Evolutionary conservation across 179 eudicot species (phyloP).

Genomic region (Spergularia azorica): DNA sequence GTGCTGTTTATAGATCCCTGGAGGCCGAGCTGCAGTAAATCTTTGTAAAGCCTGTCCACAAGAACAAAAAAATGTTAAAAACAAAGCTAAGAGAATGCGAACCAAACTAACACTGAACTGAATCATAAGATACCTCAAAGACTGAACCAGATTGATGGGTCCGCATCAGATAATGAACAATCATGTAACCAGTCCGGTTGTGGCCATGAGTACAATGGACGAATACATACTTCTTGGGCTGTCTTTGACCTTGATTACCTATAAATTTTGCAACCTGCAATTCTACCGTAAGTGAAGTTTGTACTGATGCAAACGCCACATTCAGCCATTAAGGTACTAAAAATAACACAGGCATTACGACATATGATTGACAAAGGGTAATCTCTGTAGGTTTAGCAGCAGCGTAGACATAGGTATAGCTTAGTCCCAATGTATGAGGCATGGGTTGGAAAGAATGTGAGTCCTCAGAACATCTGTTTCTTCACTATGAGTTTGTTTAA

Average conservation of each 20-base stretch:
- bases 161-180: constrained; percentile 89
- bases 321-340: too few relatives aligned
- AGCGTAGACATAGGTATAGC: too few relatives aligned
- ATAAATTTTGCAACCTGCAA: constrained; percentile 72
- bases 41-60: constrained; percentile 66
- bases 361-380: too few relatives aligned
- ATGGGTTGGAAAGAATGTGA: too few relatives aligned
- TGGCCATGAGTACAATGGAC: constrained; percentile 99
- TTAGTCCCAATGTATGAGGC: too few relatives aligned
- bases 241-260: constrained; percentile 47
- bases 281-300: not conserved
- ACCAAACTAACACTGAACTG: not conserved
- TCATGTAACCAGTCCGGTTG: constrained; percentile 96
- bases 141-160: constrained; percentile 60
- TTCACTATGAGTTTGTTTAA: too few relatives aligned
- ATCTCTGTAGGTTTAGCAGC: too few relatives aligned
- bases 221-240: constrained; percentile 63
- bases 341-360: too few relatives aligned
- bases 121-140: constrained; percentile 56
- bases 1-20: constrained; percentile 91
- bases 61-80: constrained; percentile 6
- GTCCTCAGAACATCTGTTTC: too few relatives aligned
- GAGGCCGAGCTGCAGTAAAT: constrained; percentile 84
- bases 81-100: not conserved
- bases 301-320: not conserved